Conservation (phyloP, 2,329 filamentous ascomycete species). For the Phialocephala sp. region DNA sequence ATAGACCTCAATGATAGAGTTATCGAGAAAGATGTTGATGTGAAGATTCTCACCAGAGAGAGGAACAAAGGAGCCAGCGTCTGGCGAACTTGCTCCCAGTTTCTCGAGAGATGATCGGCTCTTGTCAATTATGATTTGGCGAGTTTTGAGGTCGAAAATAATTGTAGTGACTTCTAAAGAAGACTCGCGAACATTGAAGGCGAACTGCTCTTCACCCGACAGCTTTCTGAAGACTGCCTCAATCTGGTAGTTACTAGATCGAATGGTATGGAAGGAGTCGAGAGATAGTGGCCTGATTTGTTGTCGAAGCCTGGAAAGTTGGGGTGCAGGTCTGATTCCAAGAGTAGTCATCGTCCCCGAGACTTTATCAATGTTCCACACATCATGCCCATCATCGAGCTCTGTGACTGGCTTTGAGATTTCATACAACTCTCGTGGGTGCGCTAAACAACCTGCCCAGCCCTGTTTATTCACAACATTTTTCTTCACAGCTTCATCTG, state of each 20-base stretch:
- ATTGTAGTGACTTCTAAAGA: constrained; percentile 30
- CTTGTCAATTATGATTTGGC: constrained; percentile 27
- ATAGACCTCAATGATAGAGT: constrained; percentile 34
- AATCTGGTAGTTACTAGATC: constrained; percentile 27
- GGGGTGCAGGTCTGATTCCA: constrained; percentile 30
- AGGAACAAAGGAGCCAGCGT: constrained; percentile 25
- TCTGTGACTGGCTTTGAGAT: constrained; percentile 25
- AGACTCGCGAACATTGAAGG: constrained; percentile 29
- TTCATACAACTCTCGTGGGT: constrained; percentile 33
- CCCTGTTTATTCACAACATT: constrained; percentile 25
- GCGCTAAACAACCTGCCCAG: constrained; percentile 33
- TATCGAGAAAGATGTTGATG: constrained; percentile 26
- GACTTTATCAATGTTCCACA: constrained; percentile 27
- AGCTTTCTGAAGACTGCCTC: constrained; percentile 25
- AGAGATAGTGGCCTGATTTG: constrained; percentile 5
- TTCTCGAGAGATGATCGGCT: constrained; percentile 26
- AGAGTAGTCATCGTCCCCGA: constrained; percentile 30
- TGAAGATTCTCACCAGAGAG: constrained; percentile 28
- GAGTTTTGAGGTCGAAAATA: constrained; percentile 25
- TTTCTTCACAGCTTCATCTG: constrained; percentile 27
- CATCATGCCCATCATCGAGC: constrained; percentile 11
- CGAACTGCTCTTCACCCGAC: constrained; percentile 26
- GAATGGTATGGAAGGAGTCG: constrained; percentile 16
- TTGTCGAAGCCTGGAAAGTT: constrained; percentile 22
- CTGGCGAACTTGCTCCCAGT: constrained; percentile 16